Base-by-base conservation (phyloP, 2,329 filamentous ascomycete species). In the Microdochium bolleyi region DNA sequence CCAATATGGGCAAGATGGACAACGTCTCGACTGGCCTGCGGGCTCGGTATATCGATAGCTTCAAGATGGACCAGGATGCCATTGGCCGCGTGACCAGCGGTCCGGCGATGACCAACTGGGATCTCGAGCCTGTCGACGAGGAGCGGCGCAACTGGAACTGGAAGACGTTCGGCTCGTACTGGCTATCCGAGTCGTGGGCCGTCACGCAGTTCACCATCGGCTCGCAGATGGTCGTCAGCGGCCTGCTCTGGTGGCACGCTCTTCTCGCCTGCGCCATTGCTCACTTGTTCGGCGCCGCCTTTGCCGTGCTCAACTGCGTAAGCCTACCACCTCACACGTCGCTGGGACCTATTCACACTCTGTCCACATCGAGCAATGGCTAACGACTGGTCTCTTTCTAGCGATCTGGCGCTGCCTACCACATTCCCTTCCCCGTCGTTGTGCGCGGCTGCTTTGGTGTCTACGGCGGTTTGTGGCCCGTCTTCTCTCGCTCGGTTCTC, bases 61-160 rank as follows among this genome's bases (percentile, higher is more conserved):
- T 46, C 41, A 46, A 46, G 19, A 46, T 46, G 13, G 41, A 46
- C 41, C 16, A 46, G n/a, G 41, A 8, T 19, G 41, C 41, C 41
- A 46, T 46, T 19, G 21, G 10, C 3, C 14, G 7, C 16, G 19
- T 19, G 14, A 16, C 41, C 14, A 16, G 21, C 21, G 41, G 41
- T 19, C 41, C 41, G 3, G 41, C 41, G 10, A 21, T 46, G 9
- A 46, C 41, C 41, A 46, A 46, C 41, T 46, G 41, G 41, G 41
- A 46, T 24, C 41, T 46, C 41, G 41, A 46, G 41, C 41, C 41
- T 5, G 41, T 46, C 41, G 41, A 46, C 41, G 41, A 46, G 21
- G 41, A 46, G 41, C 41, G 41, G 41, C 16, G 41, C 41, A 46
- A 46, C 41, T 46, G 41, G 41, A 46, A 46, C 41, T 46, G 41